Conservation (phyloP, 176 grass and related monocot species). For the Carex cristatella region DNA sequence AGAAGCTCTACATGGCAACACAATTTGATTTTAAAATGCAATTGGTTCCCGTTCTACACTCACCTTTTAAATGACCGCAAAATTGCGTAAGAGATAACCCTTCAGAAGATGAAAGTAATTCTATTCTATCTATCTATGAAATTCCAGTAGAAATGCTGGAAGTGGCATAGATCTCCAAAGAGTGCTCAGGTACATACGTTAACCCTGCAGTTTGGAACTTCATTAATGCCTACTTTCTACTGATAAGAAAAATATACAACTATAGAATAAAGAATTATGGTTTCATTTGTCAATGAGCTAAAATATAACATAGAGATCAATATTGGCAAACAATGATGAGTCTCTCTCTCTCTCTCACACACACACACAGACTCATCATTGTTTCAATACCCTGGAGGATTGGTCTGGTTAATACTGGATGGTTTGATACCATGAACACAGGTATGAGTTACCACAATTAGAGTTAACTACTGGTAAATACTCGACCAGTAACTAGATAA, state of each 20-base stretch:
- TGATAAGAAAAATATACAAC: background rate
- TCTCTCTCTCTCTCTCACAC: background rate
- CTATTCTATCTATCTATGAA: constrained; percentile 32
- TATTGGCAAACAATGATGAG: background rate
- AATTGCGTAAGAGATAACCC: background rate
- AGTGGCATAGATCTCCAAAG: constrained; percentile 86
- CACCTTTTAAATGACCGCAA: constrained; percentile 6
- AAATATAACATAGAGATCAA: constrained; percentile 3
- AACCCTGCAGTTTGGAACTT: constrained; percentile 36
- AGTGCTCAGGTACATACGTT: constrained; percentile 78
- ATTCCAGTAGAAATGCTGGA: constrained; percentile 61
- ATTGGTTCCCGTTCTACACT: constrained; percentile 1
- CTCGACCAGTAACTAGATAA: background rate
- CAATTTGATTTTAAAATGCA: background rate
- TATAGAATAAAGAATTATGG: background rate
- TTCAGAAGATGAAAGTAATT: background rate
- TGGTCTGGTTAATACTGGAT: background rate
- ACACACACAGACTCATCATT: too few relatives aligned
- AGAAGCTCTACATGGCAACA: background rate
- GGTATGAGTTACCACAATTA: background rate
- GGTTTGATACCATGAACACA: background rate
- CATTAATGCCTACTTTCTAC: background rate
- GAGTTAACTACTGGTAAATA: background rate
- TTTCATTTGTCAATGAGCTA: background rate
- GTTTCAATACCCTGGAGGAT: background rate